These are phyloP conservation scores for Hanseniaspora clermontiae DNA, from an alignment of 805 yeast species.

Conservation along the genomic window DNA sequence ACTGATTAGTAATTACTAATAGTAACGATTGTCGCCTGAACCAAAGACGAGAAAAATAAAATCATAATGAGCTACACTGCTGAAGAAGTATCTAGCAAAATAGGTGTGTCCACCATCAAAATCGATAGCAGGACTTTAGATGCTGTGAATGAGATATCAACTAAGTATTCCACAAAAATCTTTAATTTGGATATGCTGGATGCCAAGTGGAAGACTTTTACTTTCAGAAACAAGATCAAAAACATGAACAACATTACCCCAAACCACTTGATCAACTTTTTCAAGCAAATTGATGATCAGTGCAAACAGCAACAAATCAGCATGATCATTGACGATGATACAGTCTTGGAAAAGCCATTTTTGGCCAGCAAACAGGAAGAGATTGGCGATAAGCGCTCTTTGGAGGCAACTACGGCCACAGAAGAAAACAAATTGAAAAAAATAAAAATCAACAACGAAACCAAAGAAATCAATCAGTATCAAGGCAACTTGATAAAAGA, in stretches of 20 bases:
- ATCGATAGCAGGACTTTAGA: background rate
- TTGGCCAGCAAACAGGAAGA: background rate
- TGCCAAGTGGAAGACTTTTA: constrained; percentile 12
- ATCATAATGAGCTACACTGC: background rate
- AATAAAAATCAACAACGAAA: background rate
- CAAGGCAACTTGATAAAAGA: background rate
- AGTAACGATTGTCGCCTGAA: too few relatives aligned
- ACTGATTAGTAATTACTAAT: too few relatives aligned
- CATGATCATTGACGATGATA: constrained; percentile 5
- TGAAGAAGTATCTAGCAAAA: constrained; percentile 6
- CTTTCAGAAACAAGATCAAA: constrained; percentile 12
- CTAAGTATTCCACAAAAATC: background rate
- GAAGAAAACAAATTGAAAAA: background rate
- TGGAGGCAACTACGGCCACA: background rate
- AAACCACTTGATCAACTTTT: background rate
- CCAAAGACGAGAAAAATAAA: too few relatives aligned
- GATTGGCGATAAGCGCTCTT: background rate
- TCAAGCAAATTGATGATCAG: constrained; percentile 6
- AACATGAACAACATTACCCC: constrained; percentile 7
- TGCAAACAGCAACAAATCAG: constrained; percentile 3
- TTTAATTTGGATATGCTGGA: constrained; percentile 4
- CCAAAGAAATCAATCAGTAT: background rate
- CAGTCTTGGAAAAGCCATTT: background rate
- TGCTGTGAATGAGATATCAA: background rate
- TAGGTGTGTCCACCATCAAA: constrained; percentile 1